Percentiles rank a stretch among this genome's conserved stretches.
Evolutionary conservation across 306 rosid genomes (phyloP).

Genomic region (Medicago lupulina): DNA sequence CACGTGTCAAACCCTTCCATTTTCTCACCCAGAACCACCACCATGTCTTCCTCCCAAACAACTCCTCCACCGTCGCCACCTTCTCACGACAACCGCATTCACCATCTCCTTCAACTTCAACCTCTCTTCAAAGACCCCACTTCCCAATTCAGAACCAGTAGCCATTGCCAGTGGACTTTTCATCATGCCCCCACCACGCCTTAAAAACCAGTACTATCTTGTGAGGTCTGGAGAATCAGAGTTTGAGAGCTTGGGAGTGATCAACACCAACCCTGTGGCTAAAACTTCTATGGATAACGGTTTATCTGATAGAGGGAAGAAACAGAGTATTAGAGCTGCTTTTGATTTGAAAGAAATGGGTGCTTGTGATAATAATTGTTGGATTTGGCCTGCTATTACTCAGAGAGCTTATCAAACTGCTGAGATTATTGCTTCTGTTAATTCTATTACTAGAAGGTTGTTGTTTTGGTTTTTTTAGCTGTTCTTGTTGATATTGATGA

Average conservation of each 20-base stretch:
- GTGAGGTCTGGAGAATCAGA: constrained; percentile 96
- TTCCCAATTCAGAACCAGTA: constrained; percentile 38
- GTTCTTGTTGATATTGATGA: not conserved
- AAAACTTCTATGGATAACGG: constrained; percentile 91
- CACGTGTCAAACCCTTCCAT: constrained; percentile 13
- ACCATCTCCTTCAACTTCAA: constrained; percentile 54
- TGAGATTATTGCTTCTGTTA: constrained; percentile 84
- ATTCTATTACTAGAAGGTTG: constrained; percentile 77
- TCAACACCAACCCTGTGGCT: constrained; percentile 87
- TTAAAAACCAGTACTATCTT: constrained; percentile 66
- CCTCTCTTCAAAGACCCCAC: not conserved
- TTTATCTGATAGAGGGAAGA: constrained; percentile 81
- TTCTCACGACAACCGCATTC: constrained; percentile 48
- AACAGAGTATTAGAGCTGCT: constrained; percentile 68
- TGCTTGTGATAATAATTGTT: constrained; percentile 84
- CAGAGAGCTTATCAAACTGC: constrained; percentile 97
- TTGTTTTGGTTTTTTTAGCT: not conserved
- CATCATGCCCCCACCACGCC: constrained; percentile 65
- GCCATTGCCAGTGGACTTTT: constrained; percentile 62
- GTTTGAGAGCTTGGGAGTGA: constrained; percentile 78
- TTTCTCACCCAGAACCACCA: constrained; percentile 20
- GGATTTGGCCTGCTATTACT: constrained; percentile 99
- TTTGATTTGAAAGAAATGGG: constrained; percentile 79
- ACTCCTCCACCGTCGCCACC: constrained; percentile 49
- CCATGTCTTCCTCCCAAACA: constrained; percentile 31